These are phyloP conservation scores for Blastomyces emzantsi DNA, from an alignment of 2,329 filamentous ascomycete genomes.

Conservation along the genomic window DNA sequence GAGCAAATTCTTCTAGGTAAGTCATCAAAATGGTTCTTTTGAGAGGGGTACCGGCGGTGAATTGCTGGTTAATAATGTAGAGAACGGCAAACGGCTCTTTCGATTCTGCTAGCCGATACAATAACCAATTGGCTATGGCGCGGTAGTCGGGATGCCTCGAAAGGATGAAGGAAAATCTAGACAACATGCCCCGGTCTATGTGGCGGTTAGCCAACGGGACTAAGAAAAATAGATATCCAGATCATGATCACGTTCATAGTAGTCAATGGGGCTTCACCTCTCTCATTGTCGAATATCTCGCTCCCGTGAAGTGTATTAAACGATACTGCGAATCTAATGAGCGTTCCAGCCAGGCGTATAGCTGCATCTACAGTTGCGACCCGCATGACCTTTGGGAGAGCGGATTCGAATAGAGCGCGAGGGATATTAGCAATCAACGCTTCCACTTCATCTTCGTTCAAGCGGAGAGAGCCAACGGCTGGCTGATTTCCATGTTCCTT, in stretches of 20 bases:
- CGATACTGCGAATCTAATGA: not conserved
- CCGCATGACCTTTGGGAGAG: not conserved
- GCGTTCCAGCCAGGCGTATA: not conserved
- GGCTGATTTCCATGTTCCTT: not conserved
- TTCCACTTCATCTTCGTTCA: not conserved
- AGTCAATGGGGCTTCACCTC: not conserved
- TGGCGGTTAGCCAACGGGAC: not conserved
- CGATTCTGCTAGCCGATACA: constrained; percentile 4
- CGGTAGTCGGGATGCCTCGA: constrained; percentile 2
- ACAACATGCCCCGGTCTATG: not conserved
- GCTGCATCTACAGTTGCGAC: not conserved
- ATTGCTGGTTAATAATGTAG: constrained; percentile 5
- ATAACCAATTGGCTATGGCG: not conserved
- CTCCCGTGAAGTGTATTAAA: not conserved
- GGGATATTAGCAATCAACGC: not conserved
- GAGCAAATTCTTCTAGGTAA: constrained; percentile 10
- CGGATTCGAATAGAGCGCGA: not conserved
- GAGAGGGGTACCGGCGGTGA: not conserved
- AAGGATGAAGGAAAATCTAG: constrained; percentile 1
- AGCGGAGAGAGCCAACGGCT: not conserved
- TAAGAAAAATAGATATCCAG: not conserved
- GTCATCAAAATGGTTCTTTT: constrained; percentile 2
- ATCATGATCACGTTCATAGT: not conserved
- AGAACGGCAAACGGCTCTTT: not conserved
- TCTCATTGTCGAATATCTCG: not conserved